A percentile compares a stretch with the other conserved stretches of the same genome.
phyloP scores from a whole-genome alignment of 345 rosid species.

The Erodium maritimum region DNA sequence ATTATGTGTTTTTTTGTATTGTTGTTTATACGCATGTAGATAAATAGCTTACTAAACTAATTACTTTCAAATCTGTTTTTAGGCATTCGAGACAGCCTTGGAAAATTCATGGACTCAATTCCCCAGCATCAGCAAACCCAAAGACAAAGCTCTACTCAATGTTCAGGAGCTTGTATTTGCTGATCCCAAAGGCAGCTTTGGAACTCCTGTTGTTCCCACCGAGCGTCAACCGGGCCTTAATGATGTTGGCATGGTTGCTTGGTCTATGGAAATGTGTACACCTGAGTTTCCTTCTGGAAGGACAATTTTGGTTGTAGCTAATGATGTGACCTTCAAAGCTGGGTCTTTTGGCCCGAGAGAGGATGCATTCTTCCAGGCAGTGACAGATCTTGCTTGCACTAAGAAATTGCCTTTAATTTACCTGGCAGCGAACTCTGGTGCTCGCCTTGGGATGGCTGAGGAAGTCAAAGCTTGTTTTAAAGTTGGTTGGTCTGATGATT shows the following conservation, averaged over 20 bases:
- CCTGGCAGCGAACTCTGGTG: constrained; percentile 98
- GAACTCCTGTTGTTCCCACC: constrained; percentile 51
- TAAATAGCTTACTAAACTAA: too few species aligned
- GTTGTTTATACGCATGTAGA: too few species aligned
- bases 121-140: constrained; percentile 33
- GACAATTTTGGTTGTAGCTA: constrained; percentile 57
- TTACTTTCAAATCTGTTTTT: constrained; percentile 13
- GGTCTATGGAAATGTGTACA: constrained; percentile 82
- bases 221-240: constrained; percentile 69
- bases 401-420: constrained; percentile 83
- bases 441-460: constrained; percentile 92
- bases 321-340: constrained; percentile 93
- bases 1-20: too few species aligned
- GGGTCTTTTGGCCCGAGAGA: constrained; percentile 98
- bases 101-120: constrained; percentile 64
- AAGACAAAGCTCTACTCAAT: constrained; percentile 37
- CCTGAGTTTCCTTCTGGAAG: constrained; percentile 97
- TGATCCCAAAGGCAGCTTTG: constrained; percentile 47
- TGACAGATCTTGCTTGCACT: constrained; percentile 83
- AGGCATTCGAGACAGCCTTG: constrained; percentile 91
- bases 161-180: constrained; percentile 77
- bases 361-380: constrained; percentile 91
- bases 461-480: constrained; percentile 85
- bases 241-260: constrained; percentile 94
- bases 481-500: constrained; percentile 91